Conservation (phyloP, 495 filamentous ascomycete species). For the Hypomontagnella submonticulosa region DNA sequence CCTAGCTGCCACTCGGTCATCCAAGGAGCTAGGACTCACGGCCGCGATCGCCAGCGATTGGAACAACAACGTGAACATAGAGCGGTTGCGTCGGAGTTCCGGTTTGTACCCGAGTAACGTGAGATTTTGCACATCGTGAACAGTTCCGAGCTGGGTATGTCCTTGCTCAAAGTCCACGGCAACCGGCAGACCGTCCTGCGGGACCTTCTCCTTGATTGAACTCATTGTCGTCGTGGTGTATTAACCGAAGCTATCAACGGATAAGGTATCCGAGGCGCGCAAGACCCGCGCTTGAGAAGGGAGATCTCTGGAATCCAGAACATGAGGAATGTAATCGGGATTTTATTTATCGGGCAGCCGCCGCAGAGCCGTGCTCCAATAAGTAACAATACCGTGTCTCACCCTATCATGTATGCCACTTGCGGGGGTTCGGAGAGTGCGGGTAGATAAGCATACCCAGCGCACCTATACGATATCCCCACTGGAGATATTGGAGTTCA, state of each 20-base stretch:
- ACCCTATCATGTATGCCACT: constrained; percentile 14
- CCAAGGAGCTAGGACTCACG: constrained; percentile 43
- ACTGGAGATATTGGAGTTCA: constrained; percentile 13
- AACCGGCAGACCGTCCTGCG: constrained; percentile 4
- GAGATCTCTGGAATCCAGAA: not conserved
- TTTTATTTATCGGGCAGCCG: constrained; percentile 7
- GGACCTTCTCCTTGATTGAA: constrained; percentile 34
- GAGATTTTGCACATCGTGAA: constrained; percentile 61
- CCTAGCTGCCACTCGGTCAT: not conserved
- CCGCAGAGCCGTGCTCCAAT: constrained; percentile 2
- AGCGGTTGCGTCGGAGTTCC: constrained; percentile 64
- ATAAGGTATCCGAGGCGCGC: not conserved
- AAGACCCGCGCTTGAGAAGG: not conserved
- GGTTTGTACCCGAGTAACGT: constrained; percentile 71
- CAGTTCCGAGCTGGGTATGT: constrained; percentile 47
- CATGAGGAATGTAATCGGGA: not conserved
- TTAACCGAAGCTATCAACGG: not conserved
- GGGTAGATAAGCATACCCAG: constrained; percentile 35
- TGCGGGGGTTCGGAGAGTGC: constrained; percentile 36
- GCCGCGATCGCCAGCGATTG: constrained; percentile 57
- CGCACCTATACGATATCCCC: not conserved
- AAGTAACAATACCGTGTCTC: constrained; percentile 10
- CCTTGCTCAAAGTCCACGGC: constrained; percentile 27
- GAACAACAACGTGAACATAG: constrained; percentile 56
- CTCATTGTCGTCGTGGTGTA: constrained; percentile 22